A percentile compares a stretch with the other conserved stretches of the same genome.
Conservation (phyloP, 2,329 filamentous ascomycete species). For the Botrytis byssoidea region DNA sequence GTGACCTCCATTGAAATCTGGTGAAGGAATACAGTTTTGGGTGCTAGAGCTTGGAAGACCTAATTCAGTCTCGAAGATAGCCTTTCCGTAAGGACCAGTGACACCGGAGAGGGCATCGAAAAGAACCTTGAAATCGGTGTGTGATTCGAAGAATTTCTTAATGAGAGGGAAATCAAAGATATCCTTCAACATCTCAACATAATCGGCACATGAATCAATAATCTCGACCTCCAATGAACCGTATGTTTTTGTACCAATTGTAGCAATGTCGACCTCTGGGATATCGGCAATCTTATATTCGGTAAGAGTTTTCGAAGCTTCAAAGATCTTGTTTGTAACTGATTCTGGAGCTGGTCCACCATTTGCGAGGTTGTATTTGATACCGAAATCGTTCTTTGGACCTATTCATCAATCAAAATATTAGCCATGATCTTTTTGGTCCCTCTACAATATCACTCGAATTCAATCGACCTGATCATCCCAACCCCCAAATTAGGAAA, state of each 20-base stretch:
- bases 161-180: slow-evolving; percentile 98
- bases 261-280: slow-evolving; percentile 79
- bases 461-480: background rate
- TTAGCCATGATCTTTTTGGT: background rate
- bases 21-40: slow-evolving; percentile 88
- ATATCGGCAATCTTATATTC: slow-evolving; percentile 92
- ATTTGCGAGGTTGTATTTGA: slow-evolving; percentile 99
- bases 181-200: slow-evolving; percentile 91
- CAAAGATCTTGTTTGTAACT: slow-evolving; percentile 97
- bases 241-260: slow-evolving; percentile 80
- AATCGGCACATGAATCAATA: slow-evolving; percentile 89
- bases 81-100: slow-evolving; percentile 90
- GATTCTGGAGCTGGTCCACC: slow-evolving; percentile 93
- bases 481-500: background rate
- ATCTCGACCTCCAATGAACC: slow-evolving; percentile 90
- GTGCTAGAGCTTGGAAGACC: slow-evolving; percentile 73
- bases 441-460: background rate
- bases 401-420: slow-evolving; percentile 50
- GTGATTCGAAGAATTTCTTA: slow-evolving; percentile 83
- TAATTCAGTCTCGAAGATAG: slow-evolving; percentile 93
- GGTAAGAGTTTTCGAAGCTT: slow-evolving; percentile 81
- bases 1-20: slow-evolving; percentile 96
- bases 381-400: slow-evolving; percentile 92
- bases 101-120: slow-evolving; percentile 95
- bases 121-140: slow-evolving; percentile 92